Conservation (phyloP, 2,329 filamentous ascomycete species). For the Ceratocystis huliohia region DNA sequence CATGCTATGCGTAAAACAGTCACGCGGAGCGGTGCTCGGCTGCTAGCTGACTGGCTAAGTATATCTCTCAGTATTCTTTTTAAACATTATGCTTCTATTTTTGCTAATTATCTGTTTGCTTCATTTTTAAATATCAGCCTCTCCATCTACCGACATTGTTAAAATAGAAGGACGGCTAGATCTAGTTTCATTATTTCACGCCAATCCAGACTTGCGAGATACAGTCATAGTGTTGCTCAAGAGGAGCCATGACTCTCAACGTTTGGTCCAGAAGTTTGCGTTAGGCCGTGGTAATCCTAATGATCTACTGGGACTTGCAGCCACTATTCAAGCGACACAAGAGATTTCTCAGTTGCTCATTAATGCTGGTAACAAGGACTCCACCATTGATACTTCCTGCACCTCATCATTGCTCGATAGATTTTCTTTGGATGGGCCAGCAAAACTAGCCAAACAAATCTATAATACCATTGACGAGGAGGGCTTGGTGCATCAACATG, state of each 20-base stretch:
- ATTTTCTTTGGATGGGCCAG: slow-evolving; percentile 54
- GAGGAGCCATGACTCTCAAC: slow-evolving; percentile 71
- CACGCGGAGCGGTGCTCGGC: slow-evolving; percentile 77
- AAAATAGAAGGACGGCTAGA: slow-evolving; percentile 71
- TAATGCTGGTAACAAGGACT: slow-evolving; percentile 21
- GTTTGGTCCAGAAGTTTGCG: slow-evolving; percentile 86
- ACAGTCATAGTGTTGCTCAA: slow-evolving; percentile 54
- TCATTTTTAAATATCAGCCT: slow-evolving; percentile 30
- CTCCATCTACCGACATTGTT: slow-evolving; percentile 74
- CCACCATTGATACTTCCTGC: slow-evolving; percentile 26
- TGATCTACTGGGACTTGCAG: slow-evolving; percentile 71
- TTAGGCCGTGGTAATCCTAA: slow-evolving; percentile 85
- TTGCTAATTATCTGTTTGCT: background rate
- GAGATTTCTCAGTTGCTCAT: slow-evolving; percentile 45
- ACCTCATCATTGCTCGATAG: slow-evolving; percentile 39
- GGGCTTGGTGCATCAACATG: slow-evolving; percentile 58
- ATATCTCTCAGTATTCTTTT: slow-evolving; percentile 19
- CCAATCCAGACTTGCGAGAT: slow-evolving; percentile 55
- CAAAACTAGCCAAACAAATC: slow-evolving; percentile 58
- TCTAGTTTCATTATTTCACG: slow-evolving; percentile 63
- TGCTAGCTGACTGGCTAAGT: slow-evolving; percentile 76
- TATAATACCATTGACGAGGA: slow-evolving; percentile 80
- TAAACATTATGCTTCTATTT: background rate
- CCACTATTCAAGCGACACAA: slow-evolving; percentile 63
- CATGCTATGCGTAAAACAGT: slow-evolving; percentile 83